These are phyloP conservation scores for Daedalea quercina DNA, from an alignment of 768 basidiomycete genomes.

Conservation along the genomic window DNA sequence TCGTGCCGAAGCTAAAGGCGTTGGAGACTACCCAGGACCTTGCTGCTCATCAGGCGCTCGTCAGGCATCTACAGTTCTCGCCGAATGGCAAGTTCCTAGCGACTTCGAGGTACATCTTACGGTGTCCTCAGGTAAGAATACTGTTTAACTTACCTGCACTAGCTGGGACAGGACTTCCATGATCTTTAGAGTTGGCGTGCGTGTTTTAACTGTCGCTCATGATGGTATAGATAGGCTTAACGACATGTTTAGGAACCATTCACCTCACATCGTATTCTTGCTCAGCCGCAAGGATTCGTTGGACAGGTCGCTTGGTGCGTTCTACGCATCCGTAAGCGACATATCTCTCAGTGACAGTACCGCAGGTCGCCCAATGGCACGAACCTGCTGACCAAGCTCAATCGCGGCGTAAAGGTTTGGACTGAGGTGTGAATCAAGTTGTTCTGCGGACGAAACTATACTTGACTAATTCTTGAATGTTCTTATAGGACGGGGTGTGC, in stretches of 20 bases:
- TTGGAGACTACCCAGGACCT: conserved; percentile 54
- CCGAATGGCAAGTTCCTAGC: conserved; percentile 70
- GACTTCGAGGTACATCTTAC: conserved; percentile 51
- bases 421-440: conserved; percentile 43
- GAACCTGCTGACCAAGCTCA: conserved; percentile 57
- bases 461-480: too few relatives aligned
- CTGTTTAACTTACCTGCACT: neutral
- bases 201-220: conserved; percentile 14
- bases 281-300: conserved; percentile 66
- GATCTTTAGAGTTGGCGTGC: conserved; percentile 59
- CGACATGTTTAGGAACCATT: conserved; percentile 42
- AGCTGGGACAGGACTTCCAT: conserved; percentile 71
- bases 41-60: conserved; percentile 59
- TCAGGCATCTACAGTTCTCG: conserved; percentile 69
- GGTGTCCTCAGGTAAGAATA: neutral
- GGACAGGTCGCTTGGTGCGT: conserved; percentile 67
- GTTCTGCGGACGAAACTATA: too few relatives aligned
- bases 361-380: conserved; percentile 62
- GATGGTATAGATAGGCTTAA: neutral
- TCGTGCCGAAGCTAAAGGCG: conserved; percentile 50
- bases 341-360: neutral
- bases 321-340: neutral
- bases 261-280: conserved; percentile 53
- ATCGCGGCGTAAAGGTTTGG: conserved; percentile 66
- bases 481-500: conserved; percentile 57